Conservation (phyloP, 2,329 filamentous ascomycete genomes). For the Ophiostoma montium region DNA sequence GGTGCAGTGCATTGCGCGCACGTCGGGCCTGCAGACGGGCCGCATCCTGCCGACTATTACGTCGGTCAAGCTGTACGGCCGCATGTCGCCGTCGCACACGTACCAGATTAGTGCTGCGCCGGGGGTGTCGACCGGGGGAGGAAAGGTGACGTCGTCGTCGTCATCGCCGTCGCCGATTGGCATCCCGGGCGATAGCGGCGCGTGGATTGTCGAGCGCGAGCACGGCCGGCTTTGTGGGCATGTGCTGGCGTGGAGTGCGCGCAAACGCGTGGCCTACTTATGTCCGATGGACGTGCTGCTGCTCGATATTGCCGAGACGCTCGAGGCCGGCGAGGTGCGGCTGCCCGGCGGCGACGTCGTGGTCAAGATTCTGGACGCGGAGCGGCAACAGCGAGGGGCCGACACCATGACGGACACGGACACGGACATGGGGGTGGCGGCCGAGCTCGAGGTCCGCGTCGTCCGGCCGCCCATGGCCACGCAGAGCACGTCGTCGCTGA, state of each 20-base stretch:
- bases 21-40: conserved; percentile 68
- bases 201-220: conserved; percentile 76
- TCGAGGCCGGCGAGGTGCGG: conserved; percentile 55
- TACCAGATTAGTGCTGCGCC: conserved; percentile 33
- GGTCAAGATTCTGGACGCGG: conserved; percentile 17
- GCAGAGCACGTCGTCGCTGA: conserved; percentile 4
- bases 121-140: not conserved
- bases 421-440: not conserved
- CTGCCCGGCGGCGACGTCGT: conserved; percentile 48
- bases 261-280: conserved; percentile 75
- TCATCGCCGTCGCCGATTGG: conserved; percentile 38
- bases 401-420: not conserved
- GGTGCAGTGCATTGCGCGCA: conserved; percentile 81
- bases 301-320: conserved; percentile 66
- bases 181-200: conserved; percentile 80
- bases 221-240: conserved; percentile 77
- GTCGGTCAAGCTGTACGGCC: conserved; percentile 76
- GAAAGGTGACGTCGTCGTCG: conserved; percentile 1
- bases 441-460: not conserved
- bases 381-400: no score
- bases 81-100: conserved; percentile 62
- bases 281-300: conserved; percentile 89
- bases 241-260: conserved; percentile 73
- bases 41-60: conserved; percentile 64
- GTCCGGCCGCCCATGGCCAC: not conserved